Conservation (phyloP, 768 basidiomycete species). For the Agrocybe praecox region DNA sequence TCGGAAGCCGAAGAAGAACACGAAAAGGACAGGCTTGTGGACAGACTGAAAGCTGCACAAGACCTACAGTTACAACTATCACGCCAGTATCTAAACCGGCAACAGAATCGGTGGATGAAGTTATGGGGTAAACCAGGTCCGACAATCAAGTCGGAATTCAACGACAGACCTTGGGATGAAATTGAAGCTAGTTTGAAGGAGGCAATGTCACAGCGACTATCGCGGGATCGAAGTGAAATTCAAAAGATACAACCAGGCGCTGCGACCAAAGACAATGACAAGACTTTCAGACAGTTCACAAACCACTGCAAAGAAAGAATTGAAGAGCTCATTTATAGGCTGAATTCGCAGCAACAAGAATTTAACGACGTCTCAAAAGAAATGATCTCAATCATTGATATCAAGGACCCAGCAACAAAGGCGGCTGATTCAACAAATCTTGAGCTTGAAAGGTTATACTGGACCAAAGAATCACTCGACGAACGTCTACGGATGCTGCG, state of each 20-base stretch:
- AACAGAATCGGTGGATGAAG: too few relatives aligned
- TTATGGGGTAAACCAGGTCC: too few relatives aligned
- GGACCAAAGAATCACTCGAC: background rate
- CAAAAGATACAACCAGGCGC: background rate
- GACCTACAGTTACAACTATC: too few relatives aligned
- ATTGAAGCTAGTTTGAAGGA: too few relatives aligned
- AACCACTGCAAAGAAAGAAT: background rate
- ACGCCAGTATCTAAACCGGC: too few relatives aligned
- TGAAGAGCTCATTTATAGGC: background rate
- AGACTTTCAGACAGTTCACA: background rate
- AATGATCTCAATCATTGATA: background rate
- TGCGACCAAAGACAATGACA: background rate
- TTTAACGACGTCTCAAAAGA: conserved; percentile 1
- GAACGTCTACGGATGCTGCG: conserved; percentile 4
- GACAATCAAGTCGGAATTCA: too few relatives aligned
- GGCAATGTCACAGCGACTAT: too few relatives aligned
- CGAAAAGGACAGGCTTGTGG: too few relatives aligned
- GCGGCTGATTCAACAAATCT: background rate
- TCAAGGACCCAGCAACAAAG: background rate
- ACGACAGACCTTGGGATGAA: too few relatives aligned
- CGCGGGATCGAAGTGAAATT: too few relatives aligned
- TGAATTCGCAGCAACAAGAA: conserved; percentile 2
- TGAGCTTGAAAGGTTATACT: background rate
- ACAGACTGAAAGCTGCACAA: too few relatives aligned
- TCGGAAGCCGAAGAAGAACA: too few relatives aligned